These are phyloP conservation scores for Saturnispora sekii DNA, from an alignment of 805 yeast species.

Conservation along the genomic window DNA sequence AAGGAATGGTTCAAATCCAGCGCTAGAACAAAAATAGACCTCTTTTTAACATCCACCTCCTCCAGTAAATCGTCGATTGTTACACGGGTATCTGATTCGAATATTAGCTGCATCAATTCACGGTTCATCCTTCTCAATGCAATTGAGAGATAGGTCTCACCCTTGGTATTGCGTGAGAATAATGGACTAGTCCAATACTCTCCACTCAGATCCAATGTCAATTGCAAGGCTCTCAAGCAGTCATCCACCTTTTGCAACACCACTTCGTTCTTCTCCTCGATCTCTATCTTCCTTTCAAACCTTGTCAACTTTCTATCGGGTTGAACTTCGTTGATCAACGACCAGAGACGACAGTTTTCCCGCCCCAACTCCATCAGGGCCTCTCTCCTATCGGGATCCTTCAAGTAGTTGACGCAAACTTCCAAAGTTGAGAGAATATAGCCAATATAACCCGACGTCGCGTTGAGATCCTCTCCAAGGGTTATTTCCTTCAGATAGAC, in stretches of 20 bases:
- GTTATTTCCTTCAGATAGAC: constrained; percentile 28
- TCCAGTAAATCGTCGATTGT: constrained; percentile 58
- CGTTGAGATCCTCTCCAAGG: background rate
- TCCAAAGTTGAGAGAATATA: constrained; percentile 79
- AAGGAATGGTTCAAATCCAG: constrained; percentile 37
- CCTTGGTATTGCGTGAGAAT: constrained; percentile 6
- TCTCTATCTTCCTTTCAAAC: background rate
- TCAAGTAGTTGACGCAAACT: constrained; percentile 65
- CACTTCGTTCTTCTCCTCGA: background rate
- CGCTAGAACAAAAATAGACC: constrained; percentile 52
- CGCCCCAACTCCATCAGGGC: background rate
- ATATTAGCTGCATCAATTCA: constrained; percentile 35
- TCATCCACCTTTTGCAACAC: background rate
- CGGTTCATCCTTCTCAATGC: constrained; percentile 44
- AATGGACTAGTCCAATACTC: background rate
- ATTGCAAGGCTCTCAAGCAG: too few species aligned
- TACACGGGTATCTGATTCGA: constrained; percentile 39
- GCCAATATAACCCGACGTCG: constrained; percentile 29
- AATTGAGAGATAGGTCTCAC: constrained; percentile 63
- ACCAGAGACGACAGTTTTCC: background rate
- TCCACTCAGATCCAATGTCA: too few species aligned
- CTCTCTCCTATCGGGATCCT: constrained; percentile 29
- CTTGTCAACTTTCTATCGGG: background rate
- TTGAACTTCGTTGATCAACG: background rate
- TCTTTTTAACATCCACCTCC: constrained; percentile 47